A percentile compares a stretch with the other conserved stretches of the same genome.
Evolutionary conservation across 495 filamentous ascomycete species (phyloP).

Genomic region (Hypoxylon crocopeplum): DNA sequence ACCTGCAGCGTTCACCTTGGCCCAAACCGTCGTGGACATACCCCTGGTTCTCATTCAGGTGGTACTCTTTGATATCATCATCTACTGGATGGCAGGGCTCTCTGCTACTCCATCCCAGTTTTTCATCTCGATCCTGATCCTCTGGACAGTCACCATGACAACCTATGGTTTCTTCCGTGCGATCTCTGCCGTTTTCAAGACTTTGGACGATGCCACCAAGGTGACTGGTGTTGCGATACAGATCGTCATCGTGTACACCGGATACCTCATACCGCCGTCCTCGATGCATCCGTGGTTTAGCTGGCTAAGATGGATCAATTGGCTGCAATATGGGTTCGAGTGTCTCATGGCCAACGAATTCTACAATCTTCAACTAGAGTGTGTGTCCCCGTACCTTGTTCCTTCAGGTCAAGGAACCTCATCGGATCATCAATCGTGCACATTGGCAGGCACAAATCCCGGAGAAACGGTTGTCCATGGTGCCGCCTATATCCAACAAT

Average conservation of each 20-base stretch:
- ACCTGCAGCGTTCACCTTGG: constrained; percentile 78
- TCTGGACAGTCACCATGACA: constrained; percentile 70
- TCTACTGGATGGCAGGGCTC: constrained; percentile 81
- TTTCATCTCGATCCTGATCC: constrained; percentile 74
- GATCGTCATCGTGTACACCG: constrained; percentile 74
- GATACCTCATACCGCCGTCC: constrained; percentile 73
- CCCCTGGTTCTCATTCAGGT: constrained; percentile 76
- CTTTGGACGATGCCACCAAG: constrained; percentile 72
- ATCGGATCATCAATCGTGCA: constrained; percentile 60
- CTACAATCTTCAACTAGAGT: constrained; percentile 61
- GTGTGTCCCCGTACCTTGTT: constrained; percentile 47
- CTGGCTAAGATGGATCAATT: constrained; percentile 38
- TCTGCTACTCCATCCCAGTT: constrained; percentile 76
- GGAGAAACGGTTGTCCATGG: constrained; percentile 57
- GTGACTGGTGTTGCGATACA: constrained; percentile 73
- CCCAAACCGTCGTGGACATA: constrained; percentile 76
- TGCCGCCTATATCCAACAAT: constrained; percentile 57
- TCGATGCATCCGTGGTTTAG: constrained; percentile 73
- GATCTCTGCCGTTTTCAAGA: constrained; percentile 58
- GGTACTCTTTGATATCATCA: constrained; percentile 72
- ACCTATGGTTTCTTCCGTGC: constrained; percentile 84
- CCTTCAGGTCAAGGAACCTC: constrained; percentile 42
- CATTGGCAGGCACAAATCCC: constrained; percentile 59
- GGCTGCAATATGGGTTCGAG: constrained; percentile 56
- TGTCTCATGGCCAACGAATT: constrained; percentile 81